Base-by-base conservation (phyloP, 768 basidiomycete genomes). In the Agaricus sinodeliciosus region DNA sequence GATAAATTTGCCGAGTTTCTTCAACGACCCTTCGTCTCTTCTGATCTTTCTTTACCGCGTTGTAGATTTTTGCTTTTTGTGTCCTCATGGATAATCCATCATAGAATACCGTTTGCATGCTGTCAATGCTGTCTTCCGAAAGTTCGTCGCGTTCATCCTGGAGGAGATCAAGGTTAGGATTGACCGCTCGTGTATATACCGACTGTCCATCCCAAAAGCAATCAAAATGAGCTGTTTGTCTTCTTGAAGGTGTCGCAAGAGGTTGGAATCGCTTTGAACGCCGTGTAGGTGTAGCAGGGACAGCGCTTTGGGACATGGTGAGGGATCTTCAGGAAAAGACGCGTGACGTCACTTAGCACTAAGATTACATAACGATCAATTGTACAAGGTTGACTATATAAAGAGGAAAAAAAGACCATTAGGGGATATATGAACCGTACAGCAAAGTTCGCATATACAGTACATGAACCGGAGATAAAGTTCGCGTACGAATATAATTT, bases 41-140 rank as follows among this genome's bases (percentile, higher is more conserved):
- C 15, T 56, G 42, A 28, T 55, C 58, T n/a, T 65, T 56, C 50
- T 59, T 63, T 18, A 62, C 60, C 5, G 63, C 62, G 11, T 67
- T 62, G 41, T 60, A 65, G 26, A 55, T 58, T 16, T 62, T 56
- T 3, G 62, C 51, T 28, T 61, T 64, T 41, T 60, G 60, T n/a
- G 54, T 55, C 57, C 64, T 67, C 63, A 71, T 69, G 34, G 55
- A 54, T 45, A 73, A 69, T 0, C 63, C 59, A 22, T 62, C 57
- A 54, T 68, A 74, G 52, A 74, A 73, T 0, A 67, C 59, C 0
- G 72, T 69, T 51, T 73, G 69, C 1, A 57, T 31, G 22, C 59
- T 56, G 27, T 55, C 57, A 16, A 58, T 56, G 55, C 49, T 51
- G 27, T 57, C 48, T 5, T 58, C 51, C 34, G 43, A 31, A 13